Evolutionary conservation across 1,284 basidiomycete species (phyloP).

Genomic region (Hymenochaete sp.): DNA sequence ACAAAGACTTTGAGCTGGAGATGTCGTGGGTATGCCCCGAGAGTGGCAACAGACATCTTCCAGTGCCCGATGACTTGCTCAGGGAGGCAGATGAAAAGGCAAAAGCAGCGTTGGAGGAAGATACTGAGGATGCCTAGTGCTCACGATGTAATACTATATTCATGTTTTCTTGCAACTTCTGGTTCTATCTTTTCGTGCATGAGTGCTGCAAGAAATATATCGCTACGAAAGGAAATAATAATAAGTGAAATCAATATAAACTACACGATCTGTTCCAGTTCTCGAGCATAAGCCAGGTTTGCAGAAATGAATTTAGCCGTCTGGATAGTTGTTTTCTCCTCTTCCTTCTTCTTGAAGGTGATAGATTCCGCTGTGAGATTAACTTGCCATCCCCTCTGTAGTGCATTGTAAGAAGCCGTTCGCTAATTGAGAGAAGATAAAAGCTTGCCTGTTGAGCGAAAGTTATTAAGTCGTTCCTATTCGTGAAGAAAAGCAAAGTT

Average conservation of each 20-base stretch:
- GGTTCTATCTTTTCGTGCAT: conserved; percentile 3
- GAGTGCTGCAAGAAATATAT: background rate
- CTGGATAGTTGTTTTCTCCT: conserved; percentile 74
- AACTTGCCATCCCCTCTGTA: conserved; percentile 66
- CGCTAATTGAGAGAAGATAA: background rate
- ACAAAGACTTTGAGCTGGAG: conserved; percentile 97
- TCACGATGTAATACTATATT: conserved; percentile 64
- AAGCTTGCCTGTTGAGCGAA: conserved; percentile 67
- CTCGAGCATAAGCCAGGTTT: conserved; percentile 70
- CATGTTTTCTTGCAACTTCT: background rate
- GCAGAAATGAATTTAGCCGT: conserved; percentile 73
- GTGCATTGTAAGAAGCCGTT: conserved; percentile 1
- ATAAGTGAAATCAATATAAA: conserved; percentile 12
- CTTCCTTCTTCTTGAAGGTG: conserved; percentile 59
- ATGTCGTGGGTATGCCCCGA: conserved; percentile 94
- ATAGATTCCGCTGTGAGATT: conserved; percentile 53
- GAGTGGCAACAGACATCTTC: conserved; percentile 70
- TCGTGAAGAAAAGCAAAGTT: conserved; percentile 82
- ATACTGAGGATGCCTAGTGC: no score
- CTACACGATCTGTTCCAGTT: conserved; percentile 85
- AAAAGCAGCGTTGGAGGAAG: conserved; percentile 81
- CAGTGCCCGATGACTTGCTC: conserved; percentile 79
- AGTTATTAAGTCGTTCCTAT: conserved; percentile 61
- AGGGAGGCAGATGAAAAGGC: conserved; percentile 86
- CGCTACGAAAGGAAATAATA: background rate